Base-by-base conservation (phyloP, 108 stramenopile genomes). In the Stephanodiscus triporus region DNA sequence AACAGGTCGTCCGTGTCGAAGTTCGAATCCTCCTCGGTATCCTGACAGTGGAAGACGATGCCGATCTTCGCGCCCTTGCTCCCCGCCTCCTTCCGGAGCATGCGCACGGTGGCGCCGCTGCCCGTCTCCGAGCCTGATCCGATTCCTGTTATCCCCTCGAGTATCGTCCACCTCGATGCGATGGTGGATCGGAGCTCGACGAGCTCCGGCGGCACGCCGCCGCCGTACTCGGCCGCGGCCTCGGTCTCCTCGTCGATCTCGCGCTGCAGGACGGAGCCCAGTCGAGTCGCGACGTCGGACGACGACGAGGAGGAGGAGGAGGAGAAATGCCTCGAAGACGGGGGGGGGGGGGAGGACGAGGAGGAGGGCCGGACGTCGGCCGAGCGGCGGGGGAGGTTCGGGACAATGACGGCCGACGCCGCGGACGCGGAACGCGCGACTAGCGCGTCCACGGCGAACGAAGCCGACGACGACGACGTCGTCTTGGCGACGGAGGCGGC, bases 31-130 rank as follows among this genome's bases (percentile, higher is more conserved):
- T 84, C 82, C 22, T 91, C 84, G 2, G 88, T 78, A 62, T 94
- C 90, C 64, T 94, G 93, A 66, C 90, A 91, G 67, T 94, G 93
- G 73, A 94, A 91, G 5, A 75, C 74, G 30, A 94, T 53, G 20
- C 79, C 81, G 61, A 94, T 85, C 61, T 75, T 83, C 4, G 78
- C 72, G 6, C 82, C 82, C 49, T 82, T 82, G 36, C 48, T 43
- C 27, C 63, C 72, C 27, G 58, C 40, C 45, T 66, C 19, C 64
- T 90, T 91, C 53, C 64, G 68, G 64, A 68, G 48, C 50, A 77
- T 58, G 13, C 73, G 60, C 2, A 82, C 72, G 2, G 56, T 59
- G 3, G 77, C 78, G 4, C 72, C 78, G 29, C 70, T 66, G 16
- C 77, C 77, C 0, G 70, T 66, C 26, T 42, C 55, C 10, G 0